phyloP scores from a whole-genome alignment of 2,329 filamentous ascomycete genomes.

The Cryphonectria japonica region DNA sequence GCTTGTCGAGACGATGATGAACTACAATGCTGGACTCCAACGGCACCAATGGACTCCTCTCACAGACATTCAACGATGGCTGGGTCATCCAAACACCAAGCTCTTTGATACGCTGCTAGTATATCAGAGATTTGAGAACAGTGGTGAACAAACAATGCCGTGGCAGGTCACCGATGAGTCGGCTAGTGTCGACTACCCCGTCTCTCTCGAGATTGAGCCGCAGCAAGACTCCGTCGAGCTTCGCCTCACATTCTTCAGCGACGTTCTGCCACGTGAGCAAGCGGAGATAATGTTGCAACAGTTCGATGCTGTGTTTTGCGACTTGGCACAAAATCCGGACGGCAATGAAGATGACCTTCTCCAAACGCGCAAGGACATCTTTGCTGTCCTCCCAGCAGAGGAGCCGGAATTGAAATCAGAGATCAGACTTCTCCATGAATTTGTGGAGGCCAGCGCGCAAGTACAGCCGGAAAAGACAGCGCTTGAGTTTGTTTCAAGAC shows the following conservation, averaged over 20 bases:
- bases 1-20: conserved; percentile 66
- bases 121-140: conserved; percentile 66
- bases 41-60: conserved; percentile 75
- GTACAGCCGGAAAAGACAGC: conserved; percentile 64
- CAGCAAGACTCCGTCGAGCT: conserved; percentile 56
- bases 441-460: conserved; percentile 69
- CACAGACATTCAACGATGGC: conserved; percentile 71
- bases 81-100: conserved; percentile 64
- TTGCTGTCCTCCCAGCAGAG: conserved; percentile 69
- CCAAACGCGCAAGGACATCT: conserved; percentile 43
- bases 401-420: conserved; percentile 60
- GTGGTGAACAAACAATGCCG: conserved; percentile 34
- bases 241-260: conserved; percentile 67
- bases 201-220: conserved; percentile 80
- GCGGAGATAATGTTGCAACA: conserved; percentile 70
- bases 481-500: conserved; percentile 72
- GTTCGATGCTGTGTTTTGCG: conserved; percentile 67
- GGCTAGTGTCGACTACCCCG: conserved; percentile 73
- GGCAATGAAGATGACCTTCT: conserved; percentile 45
- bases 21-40: conserved; percentile 65
- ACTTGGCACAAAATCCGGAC: conserved; percentile 58
- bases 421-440: conserved; percentile 71
- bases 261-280: conserved; percentile 70
- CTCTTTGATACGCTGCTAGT: conserved; percentile 87
- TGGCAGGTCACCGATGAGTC: conserved; percentile 70